phyloP scores from a whole-genome alignment of 1,139 yeast genomes.

The Keqinozyma sinolaborantium region DNA sequence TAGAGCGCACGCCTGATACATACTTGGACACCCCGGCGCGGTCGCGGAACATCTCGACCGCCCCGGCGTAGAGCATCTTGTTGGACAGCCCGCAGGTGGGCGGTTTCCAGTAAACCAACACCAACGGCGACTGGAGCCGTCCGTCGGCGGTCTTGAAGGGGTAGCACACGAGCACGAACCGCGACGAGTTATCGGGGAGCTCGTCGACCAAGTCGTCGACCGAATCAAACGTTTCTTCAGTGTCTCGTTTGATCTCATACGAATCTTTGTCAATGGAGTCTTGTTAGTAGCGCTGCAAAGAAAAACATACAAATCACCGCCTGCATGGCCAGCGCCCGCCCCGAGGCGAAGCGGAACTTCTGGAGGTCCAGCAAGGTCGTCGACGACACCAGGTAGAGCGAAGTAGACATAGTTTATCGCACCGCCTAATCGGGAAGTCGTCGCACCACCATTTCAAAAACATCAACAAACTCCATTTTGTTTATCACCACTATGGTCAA shows the following conservation, averaged over 20 bases:
- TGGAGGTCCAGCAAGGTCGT: slow-evolving; percentile 60
- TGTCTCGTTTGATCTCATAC: slow-evolving; percentile 53
- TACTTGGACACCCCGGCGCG: slow-evolving; percentile 73
- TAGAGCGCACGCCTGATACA: slow-evolving; percentile 21
- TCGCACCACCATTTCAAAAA: slow-evolving; percentile 6
- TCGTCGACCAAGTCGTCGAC: slow-evolving; percentile 67
- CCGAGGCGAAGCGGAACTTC: slow-evolving; percentile 70
- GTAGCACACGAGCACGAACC: slow-evolving; percentile 74
- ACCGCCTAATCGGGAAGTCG: slow-evolving; percentile 2
- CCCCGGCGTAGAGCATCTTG: slow-evolving; percentile 88
- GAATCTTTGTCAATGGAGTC: slow-evolving; percentile 53
- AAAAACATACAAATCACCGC: slow-evolving; percentile 55
- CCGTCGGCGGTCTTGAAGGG: slow-evolving; percentile 72
- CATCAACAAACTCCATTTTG: slow-evolving; percentile 2
- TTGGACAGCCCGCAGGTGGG: slow-evolving; percentile 74
- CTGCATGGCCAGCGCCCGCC: slow-evolving; percentile 61
- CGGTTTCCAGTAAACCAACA: slow-evolving; percentile 81
- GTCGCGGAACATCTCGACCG: slow-evolving; percentile 72
- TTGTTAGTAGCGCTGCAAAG: slow-evolving; percentile 21
- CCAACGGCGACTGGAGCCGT: slow-evolving; percentile 68
- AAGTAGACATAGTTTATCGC: too few species aligned
- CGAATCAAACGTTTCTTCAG: slow-evolving; percentile 38
- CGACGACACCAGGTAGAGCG: slow-evolving; percentile 62
- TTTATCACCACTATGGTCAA: not conserved
- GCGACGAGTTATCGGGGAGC: slow-evolving; percentile 78